Base-by-base conservation (phyloP, 73 alveolate genomes). In the Effrenium voratum region DNA sequence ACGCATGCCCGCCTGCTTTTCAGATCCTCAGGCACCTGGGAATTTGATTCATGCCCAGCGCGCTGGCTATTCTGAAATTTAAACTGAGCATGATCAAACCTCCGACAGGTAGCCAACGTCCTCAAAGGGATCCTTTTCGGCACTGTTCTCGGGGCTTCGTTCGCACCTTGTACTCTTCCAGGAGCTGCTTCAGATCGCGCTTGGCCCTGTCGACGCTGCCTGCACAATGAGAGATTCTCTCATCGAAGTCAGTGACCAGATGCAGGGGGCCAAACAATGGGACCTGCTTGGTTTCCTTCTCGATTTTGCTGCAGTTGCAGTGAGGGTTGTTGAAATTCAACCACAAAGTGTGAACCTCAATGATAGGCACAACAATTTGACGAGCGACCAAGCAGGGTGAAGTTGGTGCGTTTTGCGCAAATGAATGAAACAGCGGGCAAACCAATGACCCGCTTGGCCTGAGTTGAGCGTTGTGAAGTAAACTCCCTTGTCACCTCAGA, bases 381-480 rank as follows among this genome's bases (percentile, higher is more conserved):
- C n/a, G n/a, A n/a, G n/a, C n/a, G n/a, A n/a, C n/a, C n/a, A n/a
- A n/a, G n/a, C n/a, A n/a, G n/a, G n/a, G n/a, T n/a, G n/a, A n/a
- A n/a, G n/a, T n/a, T n/a, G n/a, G n/a, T n/a, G n/a, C n/a, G n/a
- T n/a, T n/a, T n/a, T n/a, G n/a, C n/a, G n/a, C n/a, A n/a, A n/a
- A n/a, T n/a, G n/a, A n/a, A n/a, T n/a, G n/a, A n/a, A n/a, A n/a
- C n/a, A n/a, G n/a, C n/a, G n/a, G n/a, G n/a, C n/a, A n/a, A n/a
- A n/a, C n/a, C n/a, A n/a, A n/a, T n/a, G n/a, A n/a, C n/a, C n/a
- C n/a, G n/a, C n/a, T n/a, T n/a, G 5, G 68, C 97, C 97, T 90
- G 97, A 41, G 34, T 90, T 66, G 76, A 68, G 55, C n/a, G 97
- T 90, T 32, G 97, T 90, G 57, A 90, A 90, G 97, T 66, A 90